These are phyloP conservation scores for Pseudodiploospora longispora DNA, from an alignment of 2,329 filamentous ascomycete genomes.

Conservation along the genomic window DNA sequence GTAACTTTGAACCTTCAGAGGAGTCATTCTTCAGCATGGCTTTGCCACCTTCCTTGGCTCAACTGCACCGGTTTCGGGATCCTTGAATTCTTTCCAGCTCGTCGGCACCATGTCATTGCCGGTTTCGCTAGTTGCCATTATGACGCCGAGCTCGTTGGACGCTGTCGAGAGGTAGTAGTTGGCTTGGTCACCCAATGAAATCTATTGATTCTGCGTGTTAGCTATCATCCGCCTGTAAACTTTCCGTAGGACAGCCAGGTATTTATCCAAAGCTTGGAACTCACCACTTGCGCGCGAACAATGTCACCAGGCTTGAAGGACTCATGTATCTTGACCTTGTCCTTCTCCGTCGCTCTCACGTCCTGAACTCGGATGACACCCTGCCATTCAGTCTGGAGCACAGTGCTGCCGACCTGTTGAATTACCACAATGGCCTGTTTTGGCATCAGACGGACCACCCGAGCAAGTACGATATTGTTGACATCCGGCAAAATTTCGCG, in stretches of 20 bases:
- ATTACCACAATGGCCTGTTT: constrained; percentile 82
- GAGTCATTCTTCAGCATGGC: constrained; percentile 55
- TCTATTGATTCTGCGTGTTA: constrained; percentile 36
- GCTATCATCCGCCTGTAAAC: neutral
- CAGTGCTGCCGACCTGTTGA: constrained; percentile 66
- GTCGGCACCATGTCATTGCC: constrained; percentile 89
- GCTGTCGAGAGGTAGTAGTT: constrained; percentile 95
- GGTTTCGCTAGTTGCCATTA: constrained; percentile 82
- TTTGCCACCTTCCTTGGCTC: constrained; percentile 91
- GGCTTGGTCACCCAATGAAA: constrained; percentile 84
- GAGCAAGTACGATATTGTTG: constrained; percentile 70
- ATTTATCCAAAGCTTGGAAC: constrained; percentile 21
- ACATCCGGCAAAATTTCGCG: constrained; percentile 76
- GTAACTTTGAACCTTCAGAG: neutral
- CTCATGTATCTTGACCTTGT: constrained; percentile 84
- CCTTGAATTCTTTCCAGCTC: constrained; percentile 91
- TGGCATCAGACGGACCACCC: constrained; percentile 76
- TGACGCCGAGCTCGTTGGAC: constrained; percentile 83
- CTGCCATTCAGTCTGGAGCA: constrained; percentile 73
- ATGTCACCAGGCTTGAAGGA: constrained; percentile 90
- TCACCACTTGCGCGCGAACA: constrained; percentile 73
- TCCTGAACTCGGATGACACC: constrained; percentile 83
- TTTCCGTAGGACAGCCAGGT: neutral
- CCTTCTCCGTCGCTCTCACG: constrained; percentile 90
- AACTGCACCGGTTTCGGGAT: constrained; percentile 65